Evolutionary conservation across 306 rosid species (phyloP), one percentile per base, ranked within the genome.

Genomic region (Medicago truncatula): DNA sequence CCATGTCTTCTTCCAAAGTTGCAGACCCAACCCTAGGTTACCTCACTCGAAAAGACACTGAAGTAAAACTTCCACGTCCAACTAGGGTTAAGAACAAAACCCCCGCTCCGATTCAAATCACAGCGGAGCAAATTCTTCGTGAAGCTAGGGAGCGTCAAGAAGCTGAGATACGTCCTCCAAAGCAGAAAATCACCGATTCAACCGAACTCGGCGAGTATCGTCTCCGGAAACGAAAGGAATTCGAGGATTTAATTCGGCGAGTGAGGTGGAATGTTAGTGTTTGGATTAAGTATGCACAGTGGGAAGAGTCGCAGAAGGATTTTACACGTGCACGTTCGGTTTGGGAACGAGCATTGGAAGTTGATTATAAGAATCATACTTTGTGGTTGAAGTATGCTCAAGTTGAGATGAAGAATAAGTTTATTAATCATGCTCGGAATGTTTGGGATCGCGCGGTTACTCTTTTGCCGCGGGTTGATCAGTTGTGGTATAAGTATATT

Each of bases 51-150:
- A 95, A 92, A 61, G 99, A 95, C 68, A 91, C 97, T 3, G 99
- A 95, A 84, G 99, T 92, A n/a, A 95, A 92, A 84, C 96, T 94
- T 34, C 98, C 98, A 2, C 91, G 98, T 2, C 95, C 98, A 1
- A 91, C 98, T 2, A 78, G 96, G 73, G 96, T 93, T 3, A 93
- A 89, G 86, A 93, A 93, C 86, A 93, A 93, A 78, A 93, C 96
- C 56, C 97, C 96, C 0, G 98, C 98, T 23, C 91, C 98, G 0
- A 78, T 89, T 2, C 98, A 93, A 61, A 91, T 93, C 75, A 93
- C 97, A 7, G 98, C 98, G 0, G 98, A 91, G 88, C 98, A 93
- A 64, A 91, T 93, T 63, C 97, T 93, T 15, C 97, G 97, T 0
- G 97, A 93, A 83, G 97, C 97, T 14, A 85, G 96, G 4, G 98